phyloP scores from a whole-genome alignment of 2,329 filamentous ascomycete species.

The Endoconidiophora polonica region DNA sequence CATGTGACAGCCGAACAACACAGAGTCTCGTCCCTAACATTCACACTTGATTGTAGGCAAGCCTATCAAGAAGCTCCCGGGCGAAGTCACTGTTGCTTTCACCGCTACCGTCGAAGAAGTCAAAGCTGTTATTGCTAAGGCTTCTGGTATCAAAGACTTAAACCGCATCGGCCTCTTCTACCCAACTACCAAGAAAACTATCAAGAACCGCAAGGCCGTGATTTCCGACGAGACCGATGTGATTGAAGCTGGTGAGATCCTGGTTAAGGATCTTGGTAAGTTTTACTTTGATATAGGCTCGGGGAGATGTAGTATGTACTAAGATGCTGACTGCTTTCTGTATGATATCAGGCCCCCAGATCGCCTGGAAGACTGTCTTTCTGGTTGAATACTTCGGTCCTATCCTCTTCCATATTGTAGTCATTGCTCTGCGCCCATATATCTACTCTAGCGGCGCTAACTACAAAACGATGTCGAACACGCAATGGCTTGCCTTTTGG shows the following conservation, averaged over 20 bases:
- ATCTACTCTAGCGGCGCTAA: constrained; percentile 29
- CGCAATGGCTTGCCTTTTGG: constrained; percentile 56
- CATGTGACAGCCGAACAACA: neutral
- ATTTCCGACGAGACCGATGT: constrained; percentile 33
- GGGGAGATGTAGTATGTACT: neutral
- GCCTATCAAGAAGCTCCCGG: constrained; percentile 37
- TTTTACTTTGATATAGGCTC: neutral
- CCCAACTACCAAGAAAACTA: constrained; percentile 41
- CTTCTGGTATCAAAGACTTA: constrained; percentile 34
- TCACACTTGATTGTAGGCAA: constrained; percentile 24
- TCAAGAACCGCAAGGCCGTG: constrained; percentile 43
- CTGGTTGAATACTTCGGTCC: constrained; percentile 90
- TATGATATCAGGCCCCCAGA: constrained; percentile 51
- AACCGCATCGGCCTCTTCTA: constrained; percentile 48
- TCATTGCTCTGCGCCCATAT: constrained; percentile 55
- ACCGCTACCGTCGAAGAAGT: constrained; percentile 43
- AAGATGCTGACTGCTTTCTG: constrained; percentile 5
- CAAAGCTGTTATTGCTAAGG: constrained; percentile 37
- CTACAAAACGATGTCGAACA: constrained; percentile 38
- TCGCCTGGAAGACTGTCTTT: constrained; percentile 87
- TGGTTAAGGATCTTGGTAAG: constrained; percentile 87
- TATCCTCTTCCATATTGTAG: constrained; percentile 65
- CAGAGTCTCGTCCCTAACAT: constrained; percentile 3
- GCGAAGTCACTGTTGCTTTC: constrained; percentile 30
- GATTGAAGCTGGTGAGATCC: constrained; percentile 38